Base-by-base conservation (phyloP, 768 basidiomycete genomes). In the Xerocomus spinulosus region DNA sequence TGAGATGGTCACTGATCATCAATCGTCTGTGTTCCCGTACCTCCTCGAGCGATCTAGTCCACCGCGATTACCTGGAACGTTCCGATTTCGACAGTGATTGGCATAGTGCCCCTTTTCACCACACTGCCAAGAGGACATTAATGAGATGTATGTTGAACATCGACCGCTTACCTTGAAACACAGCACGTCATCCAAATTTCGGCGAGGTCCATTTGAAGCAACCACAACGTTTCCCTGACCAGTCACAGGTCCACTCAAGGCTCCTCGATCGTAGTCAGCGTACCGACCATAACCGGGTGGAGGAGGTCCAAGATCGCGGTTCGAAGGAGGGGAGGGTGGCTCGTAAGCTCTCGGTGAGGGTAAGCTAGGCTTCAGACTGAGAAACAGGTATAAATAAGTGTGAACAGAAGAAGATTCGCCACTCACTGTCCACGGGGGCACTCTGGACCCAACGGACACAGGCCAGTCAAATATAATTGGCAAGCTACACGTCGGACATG, bases 31-130 rank as follows among this genome's bases (percentile, higher is more conserved):
- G 23, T 54, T 66, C 26, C 53, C 63, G 49, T 45, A 69, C 48
- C 66, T 66, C 53, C 28, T 68, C 21, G 66, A 55, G 38, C 76
- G 75, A 55, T 89, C 88, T 39, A 82, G 69, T 8, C 92, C 92
- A 47, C 92, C 92, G 41, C 92, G 78, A 63, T 90, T 92, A 12
- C 92, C 92, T 23, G 92, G 92, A 20, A 92, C 85, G 63, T 92
- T 93, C 47, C 87, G 73, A 65, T 93, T 93, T 34, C 85, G 80
- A 68, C 94, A 96, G 58, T 89, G 83, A 63, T 96, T 95, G 17
- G 94, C 94, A 62, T 95, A 95, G 63, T 98, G 95, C 1, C 95
- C 95, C 56, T 87, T 85, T 66, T 91, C 84, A 30, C 90, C 90
- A 60, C 93, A 96, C 85, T 92, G 52, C 8, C 36, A 38, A 44